Conservation (phyloP, 768 basidiomycete genomes). For the Podaxis rugospora region DNA sequence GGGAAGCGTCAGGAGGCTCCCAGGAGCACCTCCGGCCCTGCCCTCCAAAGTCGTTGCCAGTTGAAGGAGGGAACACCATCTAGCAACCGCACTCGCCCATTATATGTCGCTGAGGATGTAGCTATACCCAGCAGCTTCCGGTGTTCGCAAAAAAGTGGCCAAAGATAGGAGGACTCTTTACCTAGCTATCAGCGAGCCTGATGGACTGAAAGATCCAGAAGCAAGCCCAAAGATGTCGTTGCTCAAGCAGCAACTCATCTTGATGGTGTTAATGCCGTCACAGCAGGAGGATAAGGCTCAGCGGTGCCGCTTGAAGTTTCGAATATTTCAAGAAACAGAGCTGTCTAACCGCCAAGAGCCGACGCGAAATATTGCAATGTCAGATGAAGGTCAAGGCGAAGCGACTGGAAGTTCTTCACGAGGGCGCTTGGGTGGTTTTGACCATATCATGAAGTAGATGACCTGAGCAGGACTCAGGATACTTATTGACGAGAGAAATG, state of each 20-base stretch:
- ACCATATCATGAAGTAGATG: slow-evolving; percentile 21
- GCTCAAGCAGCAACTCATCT: not conserved
- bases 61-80: not conserved
- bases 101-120: slow-evolving; percentile 30
- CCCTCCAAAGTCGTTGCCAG: not conserved
- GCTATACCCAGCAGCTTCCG: slow-evolving; percentile 45
- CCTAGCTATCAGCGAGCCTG: slow-evolving; percentile 60
- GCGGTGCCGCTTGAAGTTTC: slow-evolving; percentile 42
- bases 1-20: no score
- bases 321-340: slow-evolving; percentile 59
- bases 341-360: slow-evolving; percentile 56
- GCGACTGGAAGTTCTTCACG: slow-evolving; percentile 44
- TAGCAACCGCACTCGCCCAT: not conserved
- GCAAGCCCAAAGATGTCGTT: slow-evolving; percentile 47
- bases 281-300: not conserved
- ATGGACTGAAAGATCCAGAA: slow-evolving; percentile 63
- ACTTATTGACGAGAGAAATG: not conserved
- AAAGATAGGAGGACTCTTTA: slow-evolving; percentile 63
- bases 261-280: not conserved
- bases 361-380: slow-evolving; percentile 48
- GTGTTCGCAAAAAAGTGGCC: slow-evolving; percentile 68
- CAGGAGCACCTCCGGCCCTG: no score
- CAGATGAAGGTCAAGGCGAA: slow-evolving; percentile 44
- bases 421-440: slow-evolving; percentile 8
- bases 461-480: slow-evolving; percentile 59